phyloP scores from a whole-genome alignment of 2,329 filamentous ascomycete genomes.

The Aspergillus unguis region DNA sequence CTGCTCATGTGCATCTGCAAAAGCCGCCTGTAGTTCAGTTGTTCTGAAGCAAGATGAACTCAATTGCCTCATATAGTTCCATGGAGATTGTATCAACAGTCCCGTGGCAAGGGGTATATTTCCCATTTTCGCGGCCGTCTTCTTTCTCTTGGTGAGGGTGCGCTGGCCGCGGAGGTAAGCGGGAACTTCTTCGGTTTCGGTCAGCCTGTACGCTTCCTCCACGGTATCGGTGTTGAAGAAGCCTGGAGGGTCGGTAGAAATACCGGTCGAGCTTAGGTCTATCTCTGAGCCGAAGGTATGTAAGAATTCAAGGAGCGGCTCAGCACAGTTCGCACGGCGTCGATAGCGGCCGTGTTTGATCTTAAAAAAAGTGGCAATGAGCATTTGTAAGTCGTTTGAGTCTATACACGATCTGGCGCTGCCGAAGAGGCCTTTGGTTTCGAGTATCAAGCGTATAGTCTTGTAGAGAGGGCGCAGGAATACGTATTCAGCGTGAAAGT shows the following conservation, averaged over 20 bases:
- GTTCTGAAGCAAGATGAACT: slow-evolving; percentile 50
- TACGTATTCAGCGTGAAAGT: slow-evolving; percentile 50
- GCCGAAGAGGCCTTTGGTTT: slow-evolving; percentile 49
- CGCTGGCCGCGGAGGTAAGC: slow-evolving; percentile 39
- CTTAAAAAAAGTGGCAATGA: slow-evolving; percentile 55
- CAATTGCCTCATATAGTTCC: slow-evolving; percentile 56
- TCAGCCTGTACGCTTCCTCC: slow-evolving; percentile 14
- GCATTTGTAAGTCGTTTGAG: slow-evolving; percentile 55
- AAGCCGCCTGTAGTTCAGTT: slow-evolving; percentile 48
- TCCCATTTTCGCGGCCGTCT: slow-evolving; percentile 30
- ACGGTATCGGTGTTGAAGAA: slow-evolving; percentile 36
- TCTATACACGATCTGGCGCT: slow-evolving; percentile 50
- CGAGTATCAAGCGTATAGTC: slow-evolving; percentile 50
- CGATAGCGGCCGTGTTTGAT: slow-evolving; percentile 36
- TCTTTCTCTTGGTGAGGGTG: slow-evolving; percentile 35
- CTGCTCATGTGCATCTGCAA: slow-evolving; percentile 30
- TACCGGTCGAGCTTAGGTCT: slow-evolving; percentile 45
- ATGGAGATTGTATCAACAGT: slow-evolving; percentile 59
- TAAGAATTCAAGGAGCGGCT: slow-evolving; percentile 50
- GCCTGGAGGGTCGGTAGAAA: slow-evolving; percentile 49
- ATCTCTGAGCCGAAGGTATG: slow-evolving; percentile 47
- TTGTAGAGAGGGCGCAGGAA: slow-evolving; percentile 50
- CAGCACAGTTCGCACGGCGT: slow-evolving; percentile 32
- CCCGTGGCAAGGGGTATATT: slow-evolving; percentile 33
- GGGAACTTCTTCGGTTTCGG: slow-evolving; percentile 10